Conservation (phyloP, 345 rosid genomes). For the Trapa bicornis region DNA sequence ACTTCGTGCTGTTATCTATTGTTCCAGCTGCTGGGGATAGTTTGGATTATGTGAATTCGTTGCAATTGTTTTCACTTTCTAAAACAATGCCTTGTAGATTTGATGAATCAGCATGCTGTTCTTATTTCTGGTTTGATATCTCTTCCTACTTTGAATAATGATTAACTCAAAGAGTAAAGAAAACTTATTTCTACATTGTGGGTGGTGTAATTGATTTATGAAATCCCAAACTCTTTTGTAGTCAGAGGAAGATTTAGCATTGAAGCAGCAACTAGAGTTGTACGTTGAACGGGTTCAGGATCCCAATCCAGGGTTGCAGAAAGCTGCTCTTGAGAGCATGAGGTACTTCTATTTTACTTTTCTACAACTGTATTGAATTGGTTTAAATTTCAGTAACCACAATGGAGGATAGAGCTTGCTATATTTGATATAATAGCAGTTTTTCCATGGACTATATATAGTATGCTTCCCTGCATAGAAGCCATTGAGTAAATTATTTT, state of each 20-base stretch:
- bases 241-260: constrained; percentile 90
- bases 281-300: constrained; percentile 95
- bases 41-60: not conserved
- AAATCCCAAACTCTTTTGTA: constrained; percentile 14
- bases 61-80: not conserved
- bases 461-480: not conserved
- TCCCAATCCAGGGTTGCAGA: constrained; percentile 75
- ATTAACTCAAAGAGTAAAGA: no score
- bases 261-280: constrained; percentile 87
- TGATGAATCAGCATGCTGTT: not conserved
- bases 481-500: not conserved
- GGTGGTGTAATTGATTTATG: not conserved
- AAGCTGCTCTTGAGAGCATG: constrained; percentile 87
- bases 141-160: no score
- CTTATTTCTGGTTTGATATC: not conserved
- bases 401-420: not conserved
- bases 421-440: not conserved
- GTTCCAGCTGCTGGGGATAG: not conserved
- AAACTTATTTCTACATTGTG: not conserved
- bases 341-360: constrained; percentile 29
- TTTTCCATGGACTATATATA: not conserved
- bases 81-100: not conserved
- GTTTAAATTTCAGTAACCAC: not conserved
- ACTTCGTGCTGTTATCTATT: no score
- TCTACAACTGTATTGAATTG: not conserved